Evolutionary conservation across 345 rosid species (phyloP).

Genomic region (Lagerstroemia speciosa): DNA sequence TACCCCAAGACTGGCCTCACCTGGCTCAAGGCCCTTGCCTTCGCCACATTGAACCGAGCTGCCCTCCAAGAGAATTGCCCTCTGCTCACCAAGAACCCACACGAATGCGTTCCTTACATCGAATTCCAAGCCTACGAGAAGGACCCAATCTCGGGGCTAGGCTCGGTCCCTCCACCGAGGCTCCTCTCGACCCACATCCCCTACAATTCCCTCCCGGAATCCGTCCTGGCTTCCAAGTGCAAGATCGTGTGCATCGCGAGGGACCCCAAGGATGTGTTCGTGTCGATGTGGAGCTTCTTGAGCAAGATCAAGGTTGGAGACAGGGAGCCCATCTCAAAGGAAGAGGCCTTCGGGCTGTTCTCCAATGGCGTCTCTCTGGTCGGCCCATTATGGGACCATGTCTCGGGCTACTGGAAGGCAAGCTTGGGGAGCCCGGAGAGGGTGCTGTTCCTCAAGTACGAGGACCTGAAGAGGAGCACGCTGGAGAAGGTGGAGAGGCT

Average conservation of each 20-base stretch:
- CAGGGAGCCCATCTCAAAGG: conserved; percentile 5
- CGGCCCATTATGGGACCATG: conserved; percentile 28
- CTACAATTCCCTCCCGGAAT: conserved; percentile 9
- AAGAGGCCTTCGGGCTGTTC: conserved; percentile 19
- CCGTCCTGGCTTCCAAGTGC: conserved; percentile 9
- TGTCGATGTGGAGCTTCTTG: conserved; percentile 26
- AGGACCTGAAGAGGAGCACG: conserved; percentile 20
- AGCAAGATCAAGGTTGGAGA: conserved; percentile 3
- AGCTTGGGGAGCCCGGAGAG: conserved; percentile 15
- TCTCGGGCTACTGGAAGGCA: conserved; percentile 19
- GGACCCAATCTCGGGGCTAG: background rate
- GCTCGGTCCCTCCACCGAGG: conserved; percentile 2
- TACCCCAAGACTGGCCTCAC: conserved; percentile 22
- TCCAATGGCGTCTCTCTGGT: conserved; percentile 10
- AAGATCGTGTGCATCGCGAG: conserved; percentile 31
- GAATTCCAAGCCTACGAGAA: conserved; percentile 10
- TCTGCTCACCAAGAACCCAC: conserved; percentile 11
- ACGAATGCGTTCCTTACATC: conserved; percentile 8
- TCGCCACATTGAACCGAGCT: conserved; percentile 5
- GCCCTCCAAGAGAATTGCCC: background rate
- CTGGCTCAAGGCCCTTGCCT: conserved; percentile 23
- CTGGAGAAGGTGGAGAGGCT: conserved; percentile 9
- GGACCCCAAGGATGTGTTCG: conserved; percentile 31
- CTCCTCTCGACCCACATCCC: conserved; percentile 22
- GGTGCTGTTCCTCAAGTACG: conserved; percentile 21